phyloP scores from a whole-genome alignment of 345 rosid species.

The Cardamine occulta region DNA sequence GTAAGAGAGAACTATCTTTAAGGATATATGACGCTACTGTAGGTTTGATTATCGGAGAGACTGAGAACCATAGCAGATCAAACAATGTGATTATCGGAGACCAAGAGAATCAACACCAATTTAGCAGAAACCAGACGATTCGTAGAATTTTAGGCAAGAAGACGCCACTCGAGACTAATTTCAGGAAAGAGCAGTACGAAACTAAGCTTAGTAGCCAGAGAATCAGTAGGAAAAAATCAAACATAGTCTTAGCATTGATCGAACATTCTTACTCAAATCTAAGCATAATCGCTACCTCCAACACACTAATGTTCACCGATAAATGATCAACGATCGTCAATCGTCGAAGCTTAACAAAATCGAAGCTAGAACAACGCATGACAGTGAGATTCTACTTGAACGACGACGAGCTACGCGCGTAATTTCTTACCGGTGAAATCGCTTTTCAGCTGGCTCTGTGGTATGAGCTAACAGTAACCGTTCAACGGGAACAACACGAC shows the following conservation, averaged over 20 bases:
- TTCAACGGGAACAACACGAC: conserved; percentile 22
- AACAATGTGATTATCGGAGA: conserved; percentile 20
- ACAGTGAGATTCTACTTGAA: conserved; percentile 27
- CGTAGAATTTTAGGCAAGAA: not conserved
- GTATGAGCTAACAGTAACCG: not conserved
- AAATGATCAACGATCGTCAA: not conserved
- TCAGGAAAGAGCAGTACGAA: not conserved
- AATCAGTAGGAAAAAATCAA: not conserved
- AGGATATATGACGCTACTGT: not conserved
- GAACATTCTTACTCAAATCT: conserved; percentile 16
- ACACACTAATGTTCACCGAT: not conserved
- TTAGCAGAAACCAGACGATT: not conserved
- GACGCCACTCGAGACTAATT: conserved; percentile 12
- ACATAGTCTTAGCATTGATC: not conserved
- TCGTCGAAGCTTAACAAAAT: conserved; percentile 18
- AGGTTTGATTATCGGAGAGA: conserved; percentile 9
- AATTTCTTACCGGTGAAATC: conserved; percentile 19
- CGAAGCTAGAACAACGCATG: conserved; percentile 11
- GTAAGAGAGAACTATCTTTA: not conserved
- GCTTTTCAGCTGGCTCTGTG: not conserved
- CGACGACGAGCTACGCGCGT: not conserved
- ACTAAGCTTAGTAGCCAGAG: not conserved
- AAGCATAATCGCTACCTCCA: conserved; percentile 13
- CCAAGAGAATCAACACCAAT: conserved; percentile 19
- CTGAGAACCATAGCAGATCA: conserved; percentile 19